Evolutionary conservation across 2,329 filamentous ascomycete species (phyloP).

Genomic region (Xylaria digitata): DNA sequence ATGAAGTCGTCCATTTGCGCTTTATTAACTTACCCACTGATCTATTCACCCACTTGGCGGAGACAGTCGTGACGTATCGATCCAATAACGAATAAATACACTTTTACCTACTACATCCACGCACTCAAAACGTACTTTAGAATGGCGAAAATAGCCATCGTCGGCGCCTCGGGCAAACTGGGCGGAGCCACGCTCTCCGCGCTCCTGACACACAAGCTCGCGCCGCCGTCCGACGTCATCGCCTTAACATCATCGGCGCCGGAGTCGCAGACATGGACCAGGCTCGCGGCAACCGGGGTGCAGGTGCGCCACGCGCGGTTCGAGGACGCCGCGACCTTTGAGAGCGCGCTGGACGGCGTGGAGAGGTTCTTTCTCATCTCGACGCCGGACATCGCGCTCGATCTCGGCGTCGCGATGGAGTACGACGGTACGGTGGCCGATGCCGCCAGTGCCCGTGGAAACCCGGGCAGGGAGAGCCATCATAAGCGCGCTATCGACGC

Average conservation of each 20-base stretch:
- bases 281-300: conserved; percentile 56
- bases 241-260: conserved; percentile 56
- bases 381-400: conserved; percentile 44
- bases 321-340: conserved; percentile 58
- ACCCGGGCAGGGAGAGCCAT: conserved; percentile 51
- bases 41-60: neutral
- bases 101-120: neutral
- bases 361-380: conserved; percentile 67
- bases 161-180: conserved; percentile 65
- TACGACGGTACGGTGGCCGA: conserved; percentile 30
- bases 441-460: conserved; percentile 21
- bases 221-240: conserved; percentile 41
- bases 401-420: conserved; percentile 42
- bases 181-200: conserved; percentile 63
- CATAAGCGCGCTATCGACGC: conserved; percentile 63
- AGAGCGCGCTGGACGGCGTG: conserved; percentile 60
- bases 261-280: conserved; percentile 54
- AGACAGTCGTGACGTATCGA: neutral
- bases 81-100: neutral
- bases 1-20: neutral
- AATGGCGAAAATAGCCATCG: conserved; percentile 56
- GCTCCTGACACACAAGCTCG: conserved; percentile 55
- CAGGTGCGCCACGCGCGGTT: conserved; percentile 64
- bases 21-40: neutral
- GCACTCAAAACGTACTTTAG: conserved; percentile 1